Evolutionary conservation across 1,284 basidiomycete species (phyloP), one percentile per base, ranked within the genome.

Genomic region (Papiliotrema fonsecae): DNA sequence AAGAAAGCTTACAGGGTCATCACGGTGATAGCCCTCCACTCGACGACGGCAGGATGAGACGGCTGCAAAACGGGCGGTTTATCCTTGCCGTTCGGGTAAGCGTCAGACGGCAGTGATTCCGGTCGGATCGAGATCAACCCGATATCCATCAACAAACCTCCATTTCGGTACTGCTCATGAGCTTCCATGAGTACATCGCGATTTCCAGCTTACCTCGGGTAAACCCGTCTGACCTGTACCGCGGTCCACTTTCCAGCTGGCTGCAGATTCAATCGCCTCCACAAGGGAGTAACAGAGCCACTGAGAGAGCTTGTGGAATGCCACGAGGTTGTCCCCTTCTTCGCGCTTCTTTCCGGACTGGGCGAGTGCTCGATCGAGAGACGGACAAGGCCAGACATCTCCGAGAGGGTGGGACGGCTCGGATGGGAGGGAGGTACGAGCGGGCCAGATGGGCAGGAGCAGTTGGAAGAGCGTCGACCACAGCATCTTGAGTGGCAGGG

Each of bases 21-120:
- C 32, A 97, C 87, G 0, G 93, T 97, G 78, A 96, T 80, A 0
- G 92, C 91, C 46, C 94, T 78, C 92, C 93, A 96, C 74, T 97
- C 93, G 35, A 97, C 84, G 45, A 97, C 84, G 4, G 90, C 90
- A 0, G 90, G 87, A 65, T 93, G 88, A 79, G 14, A 78, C 70
- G 32, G 87, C 76, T 37, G 79, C 79, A 13, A 86, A 82, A 48
- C 90, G 76, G 27, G 77, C 72, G 19, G 82, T 44, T 54, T 51
- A 27, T 60, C 62, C 10, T 42, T 32, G 24, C 66, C 65, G 38
- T 69, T 68, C 7, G 62, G 58, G 46, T 64, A 69, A 10, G 61
- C 61, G 4, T 51, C 43, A 6, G 45, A 39, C 5, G 55, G 76
- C 30, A 73, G 67, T 0, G 77, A 60, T 48, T 82, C 75, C 2